A percentile compares a stretch with the other conserved stretches of the same genome.
These are phyloP conservation scores for Escallonia herrerae DNA, from an alignment of 129 eudicot genomes.

Conservation along the genomic window DNA sequence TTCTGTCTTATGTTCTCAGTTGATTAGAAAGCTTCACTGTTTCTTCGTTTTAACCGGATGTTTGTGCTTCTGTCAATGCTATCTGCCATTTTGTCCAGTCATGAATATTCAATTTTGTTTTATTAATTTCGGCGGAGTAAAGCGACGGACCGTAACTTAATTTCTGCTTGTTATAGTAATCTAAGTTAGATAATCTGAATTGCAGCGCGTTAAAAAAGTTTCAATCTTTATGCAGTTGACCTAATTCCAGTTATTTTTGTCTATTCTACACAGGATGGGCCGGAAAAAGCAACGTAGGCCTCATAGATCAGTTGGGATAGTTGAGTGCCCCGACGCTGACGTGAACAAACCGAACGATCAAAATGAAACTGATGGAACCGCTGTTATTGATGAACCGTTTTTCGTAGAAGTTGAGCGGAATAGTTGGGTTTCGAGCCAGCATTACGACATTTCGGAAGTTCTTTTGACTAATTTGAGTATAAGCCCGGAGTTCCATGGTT, in stretches of 20 bases:
- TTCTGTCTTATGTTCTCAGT: too few relatives aligned
- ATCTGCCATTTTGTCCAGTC: too few relatives aligned
- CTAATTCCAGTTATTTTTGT: background rate
- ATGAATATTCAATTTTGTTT: too few relatives aligned
- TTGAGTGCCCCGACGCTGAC: conserved; percentile 20
- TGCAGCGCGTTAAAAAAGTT: too few relatives aligned
- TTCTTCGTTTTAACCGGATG: too few relatives aligned
- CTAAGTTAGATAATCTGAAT: too few relatives aligned
- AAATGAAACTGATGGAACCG: conserved; percentile 15
- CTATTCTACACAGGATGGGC: conserved; percentile 39
- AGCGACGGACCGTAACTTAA: too few relatives aligned
- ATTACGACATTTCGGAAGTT: conserved; percentile 69
- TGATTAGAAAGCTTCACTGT: too few relatives aligned
- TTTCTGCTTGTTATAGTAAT: too few relatives aligned
- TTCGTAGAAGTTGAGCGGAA: conserved; percentile 56
- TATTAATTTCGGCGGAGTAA: too few relatives aligned
- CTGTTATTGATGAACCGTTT: conserved; percentile 25
- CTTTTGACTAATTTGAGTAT: conserved; percentile 48
- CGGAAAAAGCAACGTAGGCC: conserved; percentile 70
- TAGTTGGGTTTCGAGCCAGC: conserved; percentile 60
- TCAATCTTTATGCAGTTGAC: background rate
- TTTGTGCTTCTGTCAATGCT: too few relatives aligned
- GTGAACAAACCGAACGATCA: conserved; percentile 19
- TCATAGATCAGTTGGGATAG: conserved; percentile 39
- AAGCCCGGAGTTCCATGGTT: conserved; percentile 38